These are phyloP conservation scores for Cercospora sojina DNA, from an alignment of 2,329 filamentous ascomycete genomes.

Conservation along the genomic window DNA sequence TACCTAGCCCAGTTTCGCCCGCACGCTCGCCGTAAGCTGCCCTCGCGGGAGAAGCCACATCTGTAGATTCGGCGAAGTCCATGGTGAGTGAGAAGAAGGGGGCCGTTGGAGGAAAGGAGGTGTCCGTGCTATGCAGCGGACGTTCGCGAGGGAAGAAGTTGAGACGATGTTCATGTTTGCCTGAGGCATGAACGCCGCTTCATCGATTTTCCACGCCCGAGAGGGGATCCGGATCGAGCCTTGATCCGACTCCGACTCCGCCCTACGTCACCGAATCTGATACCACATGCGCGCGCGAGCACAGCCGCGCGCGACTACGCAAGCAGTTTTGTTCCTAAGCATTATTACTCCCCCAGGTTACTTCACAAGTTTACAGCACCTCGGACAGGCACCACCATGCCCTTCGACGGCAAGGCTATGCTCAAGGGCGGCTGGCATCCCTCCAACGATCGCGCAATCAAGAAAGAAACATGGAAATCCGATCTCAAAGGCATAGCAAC, in stretches of 20 bases:
- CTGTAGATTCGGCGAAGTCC: no score
- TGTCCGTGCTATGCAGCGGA: no score
- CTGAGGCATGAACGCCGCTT: background rate
- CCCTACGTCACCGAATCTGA: background rate
- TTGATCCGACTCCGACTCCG: background rate
- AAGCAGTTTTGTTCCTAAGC: background rate
- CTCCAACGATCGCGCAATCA: slow-evolving; percentile 47
- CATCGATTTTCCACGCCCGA: background rate
- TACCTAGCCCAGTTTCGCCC: no score
- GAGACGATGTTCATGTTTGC: no score
- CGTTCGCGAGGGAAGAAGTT: no score
- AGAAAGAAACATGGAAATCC: slow-evolving; percentile 56
- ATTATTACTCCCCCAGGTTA: no score
- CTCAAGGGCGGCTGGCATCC: slow-evolving; percentile 53
- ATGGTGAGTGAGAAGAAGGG: no score
- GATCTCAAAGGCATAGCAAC: slow-evolving; percentile 44
- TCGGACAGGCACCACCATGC: background rate
- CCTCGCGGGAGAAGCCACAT: no score
- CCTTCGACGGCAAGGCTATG: slow-evolving; percentile 37
- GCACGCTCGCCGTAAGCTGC: no score
- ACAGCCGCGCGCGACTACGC: background rate
- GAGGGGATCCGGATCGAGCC: background rate
- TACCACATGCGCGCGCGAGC: background rate
- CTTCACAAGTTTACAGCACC: no score
- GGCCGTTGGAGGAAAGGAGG: no score